Percentiles rank a stretch among this genome's conserved stretches.
Evolutionary conservation across 2,329 filamentous ascomycete species (phyloP).

Genomic region (Pseudocercospora cruenta): DNA sequence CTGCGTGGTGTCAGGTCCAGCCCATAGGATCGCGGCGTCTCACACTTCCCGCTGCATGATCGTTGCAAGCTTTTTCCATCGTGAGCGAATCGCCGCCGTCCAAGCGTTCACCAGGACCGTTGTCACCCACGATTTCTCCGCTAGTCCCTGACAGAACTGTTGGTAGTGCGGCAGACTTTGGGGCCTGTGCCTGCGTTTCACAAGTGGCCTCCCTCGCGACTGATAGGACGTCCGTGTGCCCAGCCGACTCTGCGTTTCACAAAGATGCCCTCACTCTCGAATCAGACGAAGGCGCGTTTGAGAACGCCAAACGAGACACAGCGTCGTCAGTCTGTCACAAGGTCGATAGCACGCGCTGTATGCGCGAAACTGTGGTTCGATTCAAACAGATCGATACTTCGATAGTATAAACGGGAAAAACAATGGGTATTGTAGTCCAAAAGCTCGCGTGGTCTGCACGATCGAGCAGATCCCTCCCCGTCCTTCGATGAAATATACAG

Average conservation of each 20-base stretch:
- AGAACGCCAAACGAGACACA: not conserved
- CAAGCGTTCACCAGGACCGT: not conserved
- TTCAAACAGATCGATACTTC: not conserved
- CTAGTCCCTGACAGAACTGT: not conserved
- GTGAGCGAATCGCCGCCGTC: not conserved
- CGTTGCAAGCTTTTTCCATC: not conserved
- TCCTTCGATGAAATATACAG: not conserved
- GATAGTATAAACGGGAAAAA: not conserved
- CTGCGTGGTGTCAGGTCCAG: not conserved
- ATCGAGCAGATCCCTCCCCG: not conserved
- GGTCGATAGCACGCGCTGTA: not conserved
- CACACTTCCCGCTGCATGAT: not conserved
- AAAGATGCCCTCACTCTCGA: not conserved
- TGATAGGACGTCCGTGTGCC: not conserved
- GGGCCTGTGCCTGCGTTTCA: constrained; percentile 4
- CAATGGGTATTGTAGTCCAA: not conserved
- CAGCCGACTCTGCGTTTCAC: not conserved
- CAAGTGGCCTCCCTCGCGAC: not conserved
- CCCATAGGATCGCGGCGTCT: not conserved
- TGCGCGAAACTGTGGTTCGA: not conserved
- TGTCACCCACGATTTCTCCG: constrained; percentile 3
- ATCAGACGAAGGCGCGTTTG: not conserved
- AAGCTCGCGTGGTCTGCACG: not conserved
- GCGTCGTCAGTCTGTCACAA: not conserved
- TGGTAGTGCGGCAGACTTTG: not conserved